Conservation (phyloP, 1,139 yeast species). For the Taiozyma sp. region DNA sequence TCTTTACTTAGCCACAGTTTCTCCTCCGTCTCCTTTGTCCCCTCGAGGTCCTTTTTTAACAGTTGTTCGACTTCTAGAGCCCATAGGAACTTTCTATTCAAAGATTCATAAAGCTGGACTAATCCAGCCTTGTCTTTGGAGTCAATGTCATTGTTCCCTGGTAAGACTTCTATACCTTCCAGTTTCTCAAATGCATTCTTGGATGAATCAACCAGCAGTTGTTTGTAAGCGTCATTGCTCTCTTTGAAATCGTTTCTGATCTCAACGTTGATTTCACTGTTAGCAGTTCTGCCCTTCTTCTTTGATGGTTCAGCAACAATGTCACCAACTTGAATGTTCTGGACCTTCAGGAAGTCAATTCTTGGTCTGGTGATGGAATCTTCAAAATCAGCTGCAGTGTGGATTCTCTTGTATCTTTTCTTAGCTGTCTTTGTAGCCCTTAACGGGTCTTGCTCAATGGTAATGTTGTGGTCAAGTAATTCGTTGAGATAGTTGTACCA, state of each 20-base stretch:
- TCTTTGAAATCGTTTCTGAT: constrained; percentile 13
- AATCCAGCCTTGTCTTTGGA: constrained; percentile 20
- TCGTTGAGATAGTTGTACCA: constrained; percentile 11
- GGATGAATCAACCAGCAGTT: constrained; percentile 8
- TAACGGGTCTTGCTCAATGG: neutral
- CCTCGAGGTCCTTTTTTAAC: constrained; percentile 38
- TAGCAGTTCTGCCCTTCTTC: constrained; percentile 22
- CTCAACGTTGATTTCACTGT: constrained; percentile 19
- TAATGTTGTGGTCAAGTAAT: neutral
- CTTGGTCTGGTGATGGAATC: constrained; percentile 8
- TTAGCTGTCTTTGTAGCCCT: neutral
- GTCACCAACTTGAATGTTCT: constrained; percentile 18
- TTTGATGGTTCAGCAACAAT: constrained; percentile 18
- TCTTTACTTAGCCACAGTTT: constrained; percentile 55
- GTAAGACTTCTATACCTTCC: constrained; percentile 15
- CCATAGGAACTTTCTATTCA: constrained; percentile 39
- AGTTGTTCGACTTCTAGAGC: constrained; percentile 42
- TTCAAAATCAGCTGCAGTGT: constrained; percentile 12
- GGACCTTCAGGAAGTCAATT: constrained; percentile 20
- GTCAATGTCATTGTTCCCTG: constrained; percentile 21
- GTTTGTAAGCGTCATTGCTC: constrained; percentile 11
- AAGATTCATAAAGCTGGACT: constrained; percentile 22
- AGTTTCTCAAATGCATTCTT: constrained; percentile 12
- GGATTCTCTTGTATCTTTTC: constrained; percentile 5
- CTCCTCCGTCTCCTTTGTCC: constrained; percentile 34